phyloP scores from a whole-genome alignment of 352 stramenopile species.

The Globisporangium okanoganense region DNA sequence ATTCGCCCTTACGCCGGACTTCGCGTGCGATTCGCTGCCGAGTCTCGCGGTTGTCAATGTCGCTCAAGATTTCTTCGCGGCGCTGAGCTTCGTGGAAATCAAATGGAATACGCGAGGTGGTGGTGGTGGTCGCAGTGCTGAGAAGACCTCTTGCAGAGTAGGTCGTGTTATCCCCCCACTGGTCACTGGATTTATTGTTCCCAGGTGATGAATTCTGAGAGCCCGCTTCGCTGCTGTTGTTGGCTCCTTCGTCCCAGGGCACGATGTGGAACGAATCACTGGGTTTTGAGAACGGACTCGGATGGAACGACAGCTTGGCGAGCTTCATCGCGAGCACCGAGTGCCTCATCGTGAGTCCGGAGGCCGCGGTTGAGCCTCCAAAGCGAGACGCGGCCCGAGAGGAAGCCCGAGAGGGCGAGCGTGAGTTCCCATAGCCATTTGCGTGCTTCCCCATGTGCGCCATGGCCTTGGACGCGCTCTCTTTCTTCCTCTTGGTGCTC shows the following conservation, averaged over 20 bases:
- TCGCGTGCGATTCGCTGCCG: slow-evolving; percentile 26
- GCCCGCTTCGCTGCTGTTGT: background rate
- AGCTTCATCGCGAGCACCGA: slow-evolving; percentile 27
- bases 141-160: slow-evolving; percentile 2
- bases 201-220: background rate
- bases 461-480: slow-evolving; percentile 13
- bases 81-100: slow-evolving; percentile 37
- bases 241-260: slow-evolving; percentile 9
- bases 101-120: slow-evolving; percentile 17
- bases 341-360: slow-evolving; percentile 17
- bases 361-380: slow-evolving; percentile 16
- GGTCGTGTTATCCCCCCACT: background rate
- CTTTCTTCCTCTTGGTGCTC: slow-evolving; percentile 5
- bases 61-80: slow-evolving; percentile 38
- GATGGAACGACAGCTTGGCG: slow-evolving; percentile 22
- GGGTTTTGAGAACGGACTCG: background rate
- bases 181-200: background rate
- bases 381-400: slow-evolving; percentile 31
- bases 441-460: slow-evolving; percentile 12
- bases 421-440: slow-evolving; percentile 8
- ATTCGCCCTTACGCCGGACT: slow-evolving; percentile 31
- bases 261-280: slow-evolving; percentile 11
- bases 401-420: slow-evolving; percentile 28
- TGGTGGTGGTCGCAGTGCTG: slow-evolving; percentile 5
- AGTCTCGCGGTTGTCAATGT: slow-evolving; percentile 39